phyloP scores from a whole-genome alignment of 306 rosid genomes.

The Dicorynia guianensis region DNA sequence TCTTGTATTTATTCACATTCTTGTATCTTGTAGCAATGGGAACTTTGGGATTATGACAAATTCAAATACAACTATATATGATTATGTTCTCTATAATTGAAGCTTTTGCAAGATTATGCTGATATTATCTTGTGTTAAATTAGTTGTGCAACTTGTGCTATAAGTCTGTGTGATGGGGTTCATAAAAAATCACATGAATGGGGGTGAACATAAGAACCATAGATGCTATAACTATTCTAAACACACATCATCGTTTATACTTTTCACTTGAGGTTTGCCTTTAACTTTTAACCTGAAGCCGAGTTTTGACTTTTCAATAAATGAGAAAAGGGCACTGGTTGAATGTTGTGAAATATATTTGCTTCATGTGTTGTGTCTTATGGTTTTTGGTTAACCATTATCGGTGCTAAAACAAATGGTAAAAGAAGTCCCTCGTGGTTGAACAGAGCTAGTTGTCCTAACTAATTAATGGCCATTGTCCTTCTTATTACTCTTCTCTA shows the following conservation, averaged over 20 bases:
- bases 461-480: not conserved
- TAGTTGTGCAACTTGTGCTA: not conserved
- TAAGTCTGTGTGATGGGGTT: not conserved
- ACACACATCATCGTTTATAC: not conserved
- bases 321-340: not conserved
- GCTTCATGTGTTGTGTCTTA: not conserved
- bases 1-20: not conserved
- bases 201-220: not conserved
- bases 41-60: constrained; percentile 26
- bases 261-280: not conserved
- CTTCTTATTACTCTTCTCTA: not conserved
- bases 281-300: not conserved
- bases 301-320: not conserved
- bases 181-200: not conserved
- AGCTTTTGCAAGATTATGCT: constrained; percentile 22
- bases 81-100: constrained; percentile 16
- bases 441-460: no score
- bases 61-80: not conserved
- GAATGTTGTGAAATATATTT: not conserved
- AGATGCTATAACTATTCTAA: not conserved
- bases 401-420: not conserved
- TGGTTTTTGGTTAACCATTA: not conserved
- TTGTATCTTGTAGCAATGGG: not conserved
- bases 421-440: not conserved
- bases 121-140: not conserved